Conservation (phyloP, 768 basidiomycete genomes). For the Boletus edulis region DNA sequence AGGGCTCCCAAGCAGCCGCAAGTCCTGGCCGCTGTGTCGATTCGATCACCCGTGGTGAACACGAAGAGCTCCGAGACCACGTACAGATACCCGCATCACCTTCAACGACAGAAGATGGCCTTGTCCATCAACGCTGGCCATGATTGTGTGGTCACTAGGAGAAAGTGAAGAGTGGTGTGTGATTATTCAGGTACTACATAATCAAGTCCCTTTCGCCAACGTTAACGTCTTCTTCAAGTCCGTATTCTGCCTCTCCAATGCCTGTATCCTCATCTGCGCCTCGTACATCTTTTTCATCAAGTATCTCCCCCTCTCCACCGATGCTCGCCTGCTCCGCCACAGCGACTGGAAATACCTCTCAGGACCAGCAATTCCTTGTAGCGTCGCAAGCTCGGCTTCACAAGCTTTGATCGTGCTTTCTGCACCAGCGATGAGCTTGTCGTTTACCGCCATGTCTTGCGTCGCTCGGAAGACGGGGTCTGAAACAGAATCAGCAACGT, state of each 20-base stretch:
- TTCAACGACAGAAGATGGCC: constrained; percentile 74
- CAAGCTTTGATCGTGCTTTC: constrained; percentile 67
- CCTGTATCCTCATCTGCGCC: constrained; percentile 65
- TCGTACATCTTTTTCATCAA: constrained; percentile 73
- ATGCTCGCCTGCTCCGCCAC: constrained; percentile 47
- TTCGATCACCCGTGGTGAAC: constrained; percentile 2
- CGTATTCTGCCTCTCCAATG: constrained; percentile 67
- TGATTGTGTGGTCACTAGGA: background rate
- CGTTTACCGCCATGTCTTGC: constrained; percentile 80
- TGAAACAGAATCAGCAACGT: constrained; percentile 22
- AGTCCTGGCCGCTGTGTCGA: constrained; percentile 63
- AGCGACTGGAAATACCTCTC: constrained; percentile 41
- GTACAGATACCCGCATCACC: constrained; percentile 85
- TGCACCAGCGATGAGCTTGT: constrained; percentile 54
- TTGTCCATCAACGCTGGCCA: constrained; percentile 46
- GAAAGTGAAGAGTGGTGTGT: too few relatives aligned
- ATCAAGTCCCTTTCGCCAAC: constrained; percentile 40
- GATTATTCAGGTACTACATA: background rate
- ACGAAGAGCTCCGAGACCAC: constrained; percentile 28
- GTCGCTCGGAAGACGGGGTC: constrained; percentile 77
- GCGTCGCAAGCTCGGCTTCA: constrained; percentile 70
- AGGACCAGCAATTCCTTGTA: constrained; percentile 61
- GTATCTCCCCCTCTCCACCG: constrained; percentile 60
- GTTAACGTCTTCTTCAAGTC: constrained; percentile 60
- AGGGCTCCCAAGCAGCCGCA: constrained; percentile 79